Evolutionary conservation across 129 eudicot species (phyloP).

Genomic region (Artemisia tridentata): DNA sequence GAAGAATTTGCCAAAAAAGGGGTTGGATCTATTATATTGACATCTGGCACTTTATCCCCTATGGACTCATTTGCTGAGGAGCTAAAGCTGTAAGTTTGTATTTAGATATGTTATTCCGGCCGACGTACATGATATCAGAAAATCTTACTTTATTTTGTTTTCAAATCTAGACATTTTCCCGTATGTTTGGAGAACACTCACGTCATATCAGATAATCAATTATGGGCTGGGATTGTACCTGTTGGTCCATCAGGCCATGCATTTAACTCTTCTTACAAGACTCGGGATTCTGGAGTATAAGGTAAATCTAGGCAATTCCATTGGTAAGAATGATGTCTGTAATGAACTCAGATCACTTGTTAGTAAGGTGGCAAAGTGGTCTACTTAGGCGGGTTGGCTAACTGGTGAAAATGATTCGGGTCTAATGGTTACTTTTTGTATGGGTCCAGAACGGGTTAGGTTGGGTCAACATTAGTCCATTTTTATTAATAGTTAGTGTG

Average conservation of each 20-base stretch:
- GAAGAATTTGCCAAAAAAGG: slow-evolving; percentile 72
- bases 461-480: background rate
- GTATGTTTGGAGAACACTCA: slow-evolving; percentile 92
- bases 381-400: background rate
- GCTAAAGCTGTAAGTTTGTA: slow-evolving; percentile 68
- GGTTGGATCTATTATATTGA: slow-evolving; percentile 89
- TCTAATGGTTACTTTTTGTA: too few species aligned
- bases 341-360: slow-evolving; percentile 18
- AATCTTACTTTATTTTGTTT: slow-evolving; percentile 11
- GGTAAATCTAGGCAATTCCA: slow-evolving; percentile 85
- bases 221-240: slow-evolving; percentile 92
- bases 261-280: slow-evolving; percentile 84
- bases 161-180: slow-evolving; percentile 65
- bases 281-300: slow-evolving; percentile 90
- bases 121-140: background rate
- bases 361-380: background rate
- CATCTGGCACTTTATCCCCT: slow-evolving; percentile 96
- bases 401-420: background rate
- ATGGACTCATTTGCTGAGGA: slow-evolving; percentile 99
- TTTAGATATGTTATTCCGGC: slow-evolving; percentile 17
- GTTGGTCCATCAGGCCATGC: slow-evolving; percentile 93
- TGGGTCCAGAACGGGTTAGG: background rate
- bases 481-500: background rate
- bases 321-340: slow-evolving; percentile 52
- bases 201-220: slow-evolving; percentile 82